Conservation (phyloP, 345 rosid genomes). For the Capsella bursapastoris region DNA sequence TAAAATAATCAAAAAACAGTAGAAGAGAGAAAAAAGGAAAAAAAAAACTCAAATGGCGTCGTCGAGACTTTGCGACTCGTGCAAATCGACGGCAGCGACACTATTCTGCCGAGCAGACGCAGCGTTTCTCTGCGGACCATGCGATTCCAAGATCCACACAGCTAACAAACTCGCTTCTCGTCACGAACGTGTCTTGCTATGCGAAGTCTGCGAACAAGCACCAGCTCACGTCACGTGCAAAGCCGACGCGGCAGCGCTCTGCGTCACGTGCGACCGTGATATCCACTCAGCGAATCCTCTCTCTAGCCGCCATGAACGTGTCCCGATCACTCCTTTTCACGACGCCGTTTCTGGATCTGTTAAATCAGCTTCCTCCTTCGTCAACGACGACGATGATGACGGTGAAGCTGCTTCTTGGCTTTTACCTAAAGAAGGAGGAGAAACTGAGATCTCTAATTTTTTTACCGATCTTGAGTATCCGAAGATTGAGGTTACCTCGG, state of each 20-base stretch:
- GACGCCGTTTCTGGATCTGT: constrained; percentile 44
- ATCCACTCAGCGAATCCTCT: constrained; percentile 95
- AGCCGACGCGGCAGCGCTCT: constrained; percentile 95
- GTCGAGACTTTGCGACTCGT: constrained; percentile 80
- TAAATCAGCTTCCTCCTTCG: constrained; percentile 38
- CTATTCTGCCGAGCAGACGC: constrained; percentile 87
- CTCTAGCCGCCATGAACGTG: constrained; percentile 82
- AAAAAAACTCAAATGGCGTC: constrained; percentile 59
- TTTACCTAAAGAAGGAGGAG: constrained; percentile 54
- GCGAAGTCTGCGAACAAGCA: constrained; percentile 94
- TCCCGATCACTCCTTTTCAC: constrained; percentile 70
- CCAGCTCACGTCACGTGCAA: constrained; percentile 93
- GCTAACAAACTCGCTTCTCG: constrained; percentile 94
- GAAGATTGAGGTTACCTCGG: constrained; percentile 59
- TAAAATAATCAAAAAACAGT: background rate
- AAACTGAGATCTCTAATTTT: constrained; percentile 51
- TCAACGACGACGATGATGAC: constrained; percentile 49
- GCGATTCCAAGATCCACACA: constrained; percentile 81
- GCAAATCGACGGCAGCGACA: constrained; percentile 78
- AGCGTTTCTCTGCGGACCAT: constrained; percentile 80
- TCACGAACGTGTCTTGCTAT: constrained; percentile 85
- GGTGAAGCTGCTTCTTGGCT: constrained; percentile 85
- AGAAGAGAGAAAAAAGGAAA: background rate
- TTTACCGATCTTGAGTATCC: constrained; percentile 72
- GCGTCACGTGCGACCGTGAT: constrained; percentile 85